Evolutionary conservation across 2,329 filamentous ascomycete species (phyloP).

Genomic region (Pleomassaria siparia): DNA sequence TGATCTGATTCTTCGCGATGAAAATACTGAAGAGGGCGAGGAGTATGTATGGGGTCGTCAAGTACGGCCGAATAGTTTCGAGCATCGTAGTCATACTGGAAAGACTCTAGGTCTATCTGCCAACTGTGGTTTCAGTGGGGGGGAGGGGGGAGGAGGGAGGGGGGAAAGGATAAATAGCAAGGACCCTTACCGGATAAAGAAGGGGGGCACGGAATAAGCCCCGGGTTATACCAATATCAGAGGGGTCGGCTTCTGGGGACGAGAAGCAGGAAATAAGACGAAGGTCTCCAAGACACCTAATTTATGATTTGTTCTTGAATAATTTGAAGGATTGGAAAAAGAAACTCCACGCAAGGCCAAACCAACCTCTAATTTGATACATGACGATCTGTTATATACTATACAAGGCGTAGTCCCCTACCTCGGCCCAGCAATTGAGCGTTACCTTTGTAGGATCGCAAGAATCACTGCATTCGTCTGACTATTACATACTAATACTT

Average conservation of each 20-base stretch:
- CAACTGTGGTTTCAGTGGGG: neutral
- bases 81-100: slow-evolving; percentile 19
- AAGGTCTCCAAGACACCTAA: too few species aligned
- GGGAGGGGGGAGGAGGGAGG: neutral
- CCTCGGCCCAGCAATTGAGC: slow-evolving; percentile 2
- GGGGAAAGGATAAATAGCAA: neutral
- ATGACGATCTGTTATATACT: neutral
- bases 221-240: neutral
- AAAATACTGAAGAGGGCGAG: slow-evolving; percentile 21
- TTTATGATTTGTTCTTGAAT: too few species aligned
- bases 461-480: neutral
- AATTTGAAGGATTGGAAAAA: too few species aligned
- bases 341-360: neutral
- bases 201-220: neutral
- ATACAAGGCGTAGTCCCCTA: neutral
- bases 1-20: slow-evolving; percentile 18
- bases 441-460: neutral
- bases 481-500: too few species aligned
- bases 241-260: neutral
- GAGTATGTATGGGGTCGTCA: slow-evolving; percentile 27
- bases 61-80: slow-evolving; percentile 14
- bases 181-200: neutral
- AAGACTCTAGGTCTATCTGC: neutral
- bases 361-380: neutral
- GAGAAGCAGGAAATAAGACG: too few species aligned